Base-by-base conservation (phyloP, 2,329 filamentous ascomycete species). In the Aspergillus neotritici region DNA sequence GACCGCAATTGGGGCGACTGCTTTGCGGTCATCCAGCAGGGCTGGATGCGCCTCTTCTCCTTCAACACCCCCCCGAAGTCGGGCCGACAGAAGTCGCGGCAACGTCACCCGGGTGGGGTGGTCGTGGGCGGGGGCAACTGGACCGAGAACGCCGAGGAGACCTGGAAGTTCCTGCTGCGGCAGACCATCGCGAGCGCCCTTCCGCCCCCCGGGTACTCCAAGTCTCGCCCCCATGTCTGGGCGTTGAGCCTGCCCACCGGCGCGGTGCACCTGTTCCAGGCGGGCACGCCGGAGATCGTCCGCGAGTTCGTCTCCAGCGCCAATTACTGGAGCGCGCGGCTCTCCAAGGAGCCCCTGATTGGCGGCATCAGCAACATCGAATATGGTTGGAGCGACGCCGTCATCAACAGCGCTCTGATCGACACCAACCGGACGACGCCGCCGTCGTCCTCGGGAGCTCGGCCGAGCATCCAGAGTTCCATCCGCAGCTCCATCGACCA, bases 241-340 rank as follows among this genome's bases (percentile, higher is more conserved):
- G 91, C 93, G 2, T 72, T 98, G 40, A 94, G 87, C 50, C 73
- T 98, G 35, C 91, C 93, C 0, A 94, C 84, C 1, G 93, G 93
- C 10, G 91, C 91, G 0, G 90, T 98, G 1, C 93, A 98, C 63
- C 77, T 98, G n/a, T 98, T 98, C 76, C 90, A 97, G 60, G 93
- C 93, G 37, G 93, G 93, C 43, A 98, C 93, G 1, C 82, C 87
- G 0, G 93, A 98, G 56, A 95, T 97, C 57, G 86, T 90, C 55
- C 85, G 86, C 55, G 93, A 98, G 63, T 98, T 96, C 58, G 90
- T 97, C 40, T 84, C 81, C 13, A 94, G 90, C 1, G 88, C 87
- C 57, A 98, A 98, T 68, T 98, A 97, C 69, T 98, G 93, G 93
- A 93, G 88, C 60, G 91, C 93, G 2, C 80, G 93, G 40, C 75